Conservation (phyloP, 139 green algal genomes). For the Chlamydomonas sp. region DNA sequence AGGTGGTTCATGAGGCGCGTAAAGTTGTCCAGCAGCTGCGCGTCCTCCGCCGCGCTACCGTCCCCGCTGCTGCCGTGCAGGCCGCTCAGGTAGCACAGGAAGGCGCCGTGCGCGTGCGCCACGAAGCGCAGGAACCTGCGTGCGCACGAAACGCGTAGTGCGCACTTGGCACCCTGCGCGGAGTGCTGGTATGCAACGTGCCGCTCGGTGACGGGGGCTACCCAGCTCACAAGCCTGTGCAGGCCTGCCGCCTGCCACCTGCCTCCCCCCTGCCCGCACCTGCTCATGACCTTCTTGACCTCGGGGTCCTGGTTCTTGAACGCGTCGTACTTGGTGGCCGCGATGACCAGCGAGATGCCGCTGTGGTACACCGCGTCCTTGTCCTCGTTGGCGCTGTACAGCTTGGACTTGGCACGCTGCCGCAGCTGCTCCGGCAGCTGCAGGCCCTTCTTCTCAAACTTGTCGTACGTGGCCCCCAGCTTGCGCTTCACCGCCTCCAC, state of each 20-base stretch:
- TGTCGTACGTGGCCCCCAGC: constrained; percentile 62
- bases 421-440: constrained; percentile 80
- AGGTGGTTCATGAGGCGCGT: constrained; percentile 76
- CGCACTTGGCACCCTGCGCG: neutral
- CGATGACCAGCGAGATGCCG: constrained; percentile 70
- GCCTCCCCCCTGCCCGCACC: constrained; percentile 4
- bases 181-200: neutral
- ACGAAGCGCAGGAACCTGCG: constrained; percentile 62
- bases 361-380: constrained; percentile 64
- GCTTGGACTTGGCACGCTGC: constrained; percentile 52
- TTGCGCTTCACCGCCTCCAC: constrained; percentile 60
- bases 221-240: neutral
- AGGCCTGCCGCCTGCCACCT: neutral
- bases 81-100: constrained; percentile 68
- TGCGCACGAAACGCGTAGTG: constrained; percentile 45
- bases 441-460: constrained; percentile 71
- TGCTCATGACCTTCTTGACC: constrained; percentile 57
- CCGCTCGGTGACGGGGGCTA: neutral
- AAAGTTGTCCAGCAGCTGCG: constrained; percentile 70
- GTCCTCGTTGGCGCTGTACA: constrained; percentile 59
- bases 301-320: constrained; percentile 68
- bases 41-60: constrained; percentile 37
- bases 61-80: constrained; percentile 40
- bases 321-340: constrained; percentile 74
- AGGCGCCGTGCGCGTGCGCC: constrained; percentile 69